Evolutionary conservation across 2,329 filamentous ascomycete species (phyloP), one percentile per base, ranked within the genome.

Genomic region (Pyrenochaeta sp.): DNA sequence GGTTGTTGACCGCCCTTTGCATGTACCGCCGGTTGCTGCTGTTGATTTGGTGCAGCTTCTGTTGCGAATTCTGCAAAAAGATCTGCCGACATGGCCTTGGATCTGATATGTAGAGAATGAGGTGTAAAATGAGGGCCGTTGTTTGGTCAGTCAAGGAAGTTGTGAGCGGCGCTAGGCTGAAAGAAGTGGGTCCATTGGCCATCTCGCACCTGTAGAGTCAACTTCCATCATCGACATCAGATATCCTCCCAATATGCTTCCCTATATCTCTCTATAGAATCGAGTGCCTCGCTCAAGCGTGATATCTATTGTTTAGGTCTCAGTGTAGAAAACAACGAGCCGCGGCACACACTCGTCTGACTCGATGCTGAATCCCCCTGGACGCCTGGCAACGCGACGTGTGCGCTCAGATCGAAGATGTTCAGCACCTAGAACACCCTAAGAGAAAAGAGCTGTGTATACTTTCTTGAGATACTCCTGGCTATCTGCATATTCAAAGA

Each of bases 31-130:
- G 46, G 18, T 19, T 58, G 45, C 18, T 52, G 48, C 32, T 49
- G 44, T 40, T 56, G 58, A 11, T 38, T 44, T 5, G 48, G 32
- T 22, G 23, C 49, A n/a, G 61, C 27, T 6, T 57, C 38, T 31
- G 58, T 34, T 24, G 56, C 61, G 20, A 70, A 70, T 31, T 67
- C 67, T 35, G 65, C 67, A 26, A 70, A 70, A 10, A 70, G 58
- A 34, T 70, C 67, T 15, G 67, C 67, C 21, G 67, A 70, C 67
- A 70, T 70, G 41, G 45, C 24, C n/a, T n/a, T 43, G 46, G 13
- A 21, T 36, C 13, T 40, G 24, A 36, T 17, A 20, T 28, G 35
- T 32, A 22, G 28, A 30, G 19, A 21, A 14, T 54, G 36, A 45
- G 37, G 43, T 38, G 40, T 41, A 44, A 23, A 28, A 43, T 35